Conservation (phyloP, 2,329 filamentous ascomycete species). For the Talaromyces albobiverticillius region DNA sequence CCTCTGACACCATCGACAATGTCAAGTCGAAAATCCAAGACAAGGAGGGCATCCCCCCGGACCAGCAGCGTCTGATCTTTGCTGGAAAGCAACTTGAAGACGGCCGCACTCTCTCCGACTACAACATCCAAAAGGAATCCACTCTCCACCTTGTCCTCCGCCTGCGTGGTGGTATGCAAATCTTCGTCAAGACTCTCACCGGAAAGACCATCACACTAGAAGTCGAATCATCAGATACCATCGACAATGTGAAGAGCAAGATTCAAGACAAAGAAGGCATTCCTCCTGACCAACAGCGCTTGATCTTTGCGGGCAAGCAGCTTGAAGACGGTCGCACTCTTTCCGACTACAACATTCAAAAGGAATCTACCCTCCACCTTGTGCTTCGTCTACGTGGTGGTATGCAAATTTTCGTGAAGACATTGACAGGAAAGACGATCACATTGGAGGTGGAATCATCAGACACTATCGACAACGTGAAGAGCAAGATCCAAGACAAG, state of each 20-base stretch:
- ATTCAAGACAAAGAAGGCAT: constrained; percentile 82
- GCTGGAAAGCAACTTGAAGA: constrained; percentile 96
- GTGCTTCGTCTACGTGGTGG: constrained; percentile 79
- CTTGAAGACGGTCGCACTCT: constrained; percentile 45
- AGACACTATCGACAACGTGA: constrained; percentile 69
- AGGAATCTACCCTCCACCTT: constrained; percentile 77
- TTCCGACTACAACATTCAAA: constrained; percentile 95
- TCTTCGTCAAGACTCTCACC: constrained; percentile 58
- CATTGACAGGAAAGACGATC: constrained; percentile 71
- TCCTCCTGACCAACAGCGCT: constrained; percentile 63
- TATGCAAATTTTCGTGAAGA: constrained; percentile 85
- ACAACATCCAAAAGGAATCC: constrained; percentile 94
- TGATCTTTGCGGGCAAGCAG: constrained; percentile 17
- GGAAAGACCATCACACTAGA: constrained; percentile 95
- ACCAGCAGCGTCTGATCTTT: constrained; percentile 95
- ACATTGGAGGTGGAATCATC: constrained; percentile 66
- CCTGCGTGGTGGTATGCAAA: constrained; percentile 74
- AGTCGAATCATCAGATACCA: constrained; percentile 84
- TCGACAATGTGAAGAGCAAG: constrained; percentile 92
- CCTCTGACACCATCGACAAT: constrained; percentile 16
- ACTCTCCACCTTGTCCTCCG: constrained; percentile 83
- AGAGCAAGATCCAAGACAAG: constrained; percentile 76
- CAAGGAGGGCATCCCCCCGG: constrained; percentile 94
- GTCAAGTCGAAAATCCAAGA: constrained; percentile 57
- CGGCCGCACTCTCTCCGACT: constrained; percentile 82